Base-by-base conservation (phyloP, 2,329 filamentous ascomycete genomes). In the Fusarium circinatum region DNA sequence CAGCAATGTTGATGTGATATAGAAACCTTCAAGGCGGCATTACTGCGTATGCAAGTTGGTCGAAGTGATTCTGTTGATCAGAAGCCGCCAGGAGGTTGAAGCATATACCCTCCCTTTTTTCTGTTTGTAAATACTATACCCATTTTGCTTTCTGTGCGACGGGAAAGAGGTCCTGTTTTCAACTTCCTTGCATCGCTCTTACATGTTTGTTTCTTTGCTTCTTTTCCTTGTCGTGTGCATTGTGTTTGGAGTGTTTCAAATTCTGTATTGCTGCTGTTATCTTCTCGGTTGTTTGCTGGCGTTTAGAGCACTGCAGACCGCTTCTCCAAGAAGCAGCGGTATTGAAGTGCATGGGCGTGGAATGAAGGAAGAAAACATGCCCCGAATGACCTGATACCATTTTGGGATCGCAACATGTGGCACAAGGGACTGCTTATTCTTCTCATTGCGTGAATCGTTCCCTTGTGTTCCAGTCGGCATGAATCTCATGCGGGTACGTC, bases 91-190 rank as follows among this genome's bases (percentile, higher is more conserved):
- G 28, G 47, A 38, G 39, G 38, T 45, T 36, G 41, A 42, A 28
- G 18, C 28, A 44, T 45, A 58, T 39, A 36, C 32, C 60, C 32
- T 65, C 51, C 48, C 58, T 28, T 60, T 62, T 62, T 62, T 45
- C 42, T 49, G 39, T 44, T 15, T 54, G 44, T 41, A 52, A 44
- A 41, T 49, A 70, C 44, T 26, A 45, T 39, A 57, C 36, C 36
- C 41, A 26, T 63, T 49, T 57, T 65, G 36, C 30, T n/a, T 32
- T 28, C 36, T 51, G 24, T 44, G 47, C 30, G n/a, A 38, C n/a
- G 26, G 26, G 28, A 28, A 24, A 36, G 18, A 28, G 32, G 17
- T 44, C 38, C 41, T 36, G 20, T 58, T 26, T 44, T 48, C 24
- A 39, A 14, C 55, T 58, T 51, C 22, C 10, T 36, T 45, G n/a